Evolutionary conservation across 1,284 basidiomycete species (phyloP), one percentile per base, ranked within the genome.

Genomic region (Apiotrichum akiyoshidainum): DNA sequence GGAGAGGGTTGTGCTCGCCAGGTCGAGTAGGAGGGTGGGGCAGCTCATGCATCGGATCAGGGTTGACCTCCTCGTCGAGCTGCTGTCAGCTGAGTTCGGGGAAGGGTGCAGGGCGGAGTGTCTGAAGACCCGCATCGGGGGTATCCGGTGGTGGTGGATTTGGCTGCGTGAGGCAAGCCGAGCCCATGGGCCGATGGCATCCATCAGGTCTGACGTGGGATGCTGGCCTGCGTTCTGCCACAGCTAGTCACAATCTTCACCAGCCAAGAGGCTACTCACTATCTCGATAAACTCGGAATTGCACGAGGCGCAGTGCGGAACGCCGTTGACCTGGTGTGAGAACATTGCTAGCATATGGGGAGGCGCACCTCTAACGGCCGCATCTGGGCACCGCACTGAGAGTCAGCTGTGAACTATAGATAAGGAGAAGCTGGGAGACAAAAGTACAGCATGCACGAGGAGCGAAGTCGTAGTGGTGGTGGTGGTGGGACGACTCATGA

Each of bases 231-330:
- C 26, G 26, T 31, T 31, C 26, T 7, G 26, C 4, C 26, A 31
- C 7, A 3, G 4, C 26, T 7, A 31, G 26, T 31, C 26, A 31
- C 26, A 31, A 7, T 7, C 26, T 4, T 7, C 26, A 7, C 7
- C 26, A 3, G 26, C 26, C 7, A 31, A 31, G 26, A 31, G 26
- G 7, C 26, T 34, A 60, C 71, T 48, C 41, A 76, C 74, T 34
- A 75, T 75, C 54, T 76, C 74, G 13, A 76, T 60, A 55, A 76
- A 76, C 45, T 76, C 74, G 31, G 69, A 66, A 39, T 72, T 59
- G 49, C 74, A 76, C 6, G 71, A 71, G 16, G 73, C 74, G 52
- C 74, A 76, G 46, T 72, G 70, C 1, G 65, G 54, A 0, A 70
- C 62, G 6, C 63, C 63, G 49, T 71, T 52, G 37, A 67, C 55